Conservation (phyloP, 176 grass and related monocot genomes). For the Raddia distichophylla region DNA sequence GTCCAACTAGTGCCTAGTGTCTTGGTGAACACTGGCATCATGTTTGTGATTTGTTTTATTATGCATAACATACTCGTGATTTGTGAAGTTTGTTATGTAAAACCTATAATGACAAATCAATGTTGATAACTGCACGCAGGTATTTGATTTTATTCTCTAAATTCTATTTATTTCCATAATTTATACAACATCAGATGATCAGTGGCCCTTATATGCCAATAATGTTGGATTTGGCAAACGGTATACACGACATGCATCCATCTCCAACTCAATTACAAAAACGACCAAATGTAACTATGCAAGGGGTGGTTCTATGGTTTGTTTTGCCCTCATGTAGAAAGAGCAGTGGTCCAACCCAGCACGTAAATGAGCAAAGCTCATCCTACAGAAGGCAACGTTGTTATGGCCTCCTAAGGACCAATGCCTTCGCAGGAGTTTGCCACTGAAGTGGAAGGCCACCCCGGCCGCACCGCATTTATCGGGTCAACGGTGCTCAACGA, state of each 20-base stretch:
- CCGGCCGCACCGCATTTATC: neutral
- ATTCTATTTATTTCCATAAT: neutral
- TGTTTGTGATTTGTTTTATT: neutral
- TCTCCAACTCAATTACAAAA: slow-evolving; percentile 14
- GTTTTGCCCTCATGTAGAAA: neutral
- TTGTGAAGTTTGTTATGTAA: neutral
- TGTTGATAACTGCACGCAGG: neutral
- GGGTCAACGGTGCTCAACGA: neutral
- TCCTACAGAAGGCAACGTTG: slow-evolving; percentile 15
- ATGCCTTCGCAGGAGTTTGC: neutral
- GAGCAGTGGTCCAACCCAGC: neutral
- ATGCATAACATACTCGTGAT: neutral
- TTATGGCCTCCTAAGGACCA: neutral
- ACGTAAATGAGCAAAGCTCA: neutral
- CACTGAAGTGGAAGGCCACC: neutral
- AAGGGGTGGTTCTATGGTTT: neutral
- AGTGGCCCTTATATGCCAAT: neutral
- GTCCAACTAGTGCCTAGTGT: too few species aligned
- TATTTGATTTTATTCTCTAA: slow-evolving; percentile 19
- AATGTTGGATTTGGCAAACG: neutral
- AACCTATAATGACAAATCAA: slow-evolving; percentile 1
- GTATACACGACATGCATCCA: neutral
- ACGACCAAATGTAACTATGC: neutral
- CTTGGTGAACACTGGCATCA: neutral
- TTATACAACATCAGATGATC: neutral